Evolutionary conservation across 805 yeast genomes (phyloP), one percentile per base, ranked within the genome.

Genomic region (Candida odintsovae): DNA sequence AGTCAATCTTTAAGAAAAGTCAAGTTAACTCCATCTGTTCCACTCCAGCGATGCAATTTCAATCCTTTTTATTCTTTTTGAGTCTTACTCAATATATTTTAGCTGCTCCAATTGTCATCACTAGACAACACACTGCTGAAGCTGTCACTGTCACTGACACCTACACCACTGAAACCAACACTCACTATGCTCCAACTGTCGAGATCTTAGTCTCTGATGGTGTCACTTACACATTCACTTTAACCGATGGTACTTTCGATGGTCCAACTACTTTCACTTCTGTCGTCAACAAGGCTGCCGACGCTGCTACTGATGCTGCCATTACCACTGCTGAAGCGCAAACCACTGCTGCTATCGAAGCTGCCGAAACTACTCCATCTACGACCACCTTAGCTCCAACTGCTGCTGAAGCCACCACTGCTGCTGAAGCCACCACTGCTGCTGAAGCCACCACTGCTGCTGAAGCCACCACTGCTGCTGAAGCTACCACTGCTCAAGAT

Each of bases 101-200:
- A 13, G 48, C 64, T n/a, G 70, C 69, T 42, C 71, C 71, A 44
- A 63, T 63, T 41, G 48, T 76, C 22, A 66, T 79, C 46, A 79
- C 85, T 18, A 68, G 83, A 58, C 63, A 65, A 35, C 81, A 77
- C 56, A 78, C 83, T 18, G 84, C 85, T 16, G 67, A 62, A 9
- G 71, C 83, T 4, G 76, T 77, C 33, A 76, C 80, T 4, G 65
- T 65, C 19, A 68, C 72, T 4, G 66, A 66, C 45, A 61, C 68
- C 23, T 70, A 69, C 53, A 64, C 76, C 22, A 70, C 75, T 6
- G 58, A 66, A 10, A 69, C 73, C 2, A 61, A 67, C 48, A 53
- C 66, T 11, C 62, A 59, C 23, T 60, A 69, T 37, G 73, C 74
- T 13, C 72, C 74, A 48, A 66, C 73, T 13, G 73, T 70, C 16